Evolutionary conservation across 805 yeast species (phyloP), one percentile per base, ranked within the genome.

Genomic region (Brettanomyces naardenensis): DNA sequence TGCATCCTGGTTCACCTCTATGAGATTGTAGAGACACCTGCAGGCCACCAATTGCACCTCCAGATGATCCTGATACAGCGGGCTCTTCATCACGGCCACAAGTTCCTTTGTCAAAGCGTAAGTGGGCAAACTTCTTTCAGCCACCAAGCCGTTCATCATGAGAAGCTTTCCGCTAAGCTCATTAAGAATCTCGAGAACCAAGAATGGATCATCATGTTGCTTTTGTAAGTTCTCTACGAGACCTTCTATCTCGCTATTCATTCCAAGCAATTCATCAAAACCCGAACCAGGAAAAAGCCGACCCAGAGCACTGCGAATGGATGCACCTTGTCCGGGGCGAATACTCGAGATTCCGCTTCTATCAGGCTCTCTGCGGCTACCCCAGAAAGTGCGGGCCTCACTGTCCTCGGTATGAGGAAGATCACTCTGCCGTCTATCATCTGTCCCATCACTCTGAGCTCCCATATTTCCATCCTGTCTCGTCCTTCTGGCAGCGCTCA

Each of bases 11-110:
- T 80, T 71, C 9, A 82, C 80, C 52, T 87, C 96, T 38, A 87
- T 61, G 32, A 89, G 61, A 54, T 87, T 89, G 55, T 83, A 82
- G 14, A 89, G 62, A 52, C 95, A 84, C 35, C 96, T 71, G 50
- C 95, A 84, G 0, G 94, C 80, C 28, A 83, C 80, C 31, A 90
- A 60, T 51, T 83, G 90, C n/a, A 89, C 53, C 52, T 90, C 96
- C 35, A 85, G 61, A 44, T 82, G 81, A 17, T 75, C 83, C 21
- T 67, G 70, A 35, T 77, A 68, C 5, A 49, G 31, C 0, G 85
- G 80, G 43, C 75, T 78, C 13, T 66, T 65, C 53, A 90, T 60
- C 6, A 87, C 68, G 3, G 58, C 56, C 1, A 82, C 73, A 31
- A 89, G 58, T 13, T 71, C 69, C 22, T 62, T 64, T 0, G 83